phyloP scores from a whole-genome alignment of 2,329 filamentous ascomycete species.

The Xylaria sp. region DNA sequence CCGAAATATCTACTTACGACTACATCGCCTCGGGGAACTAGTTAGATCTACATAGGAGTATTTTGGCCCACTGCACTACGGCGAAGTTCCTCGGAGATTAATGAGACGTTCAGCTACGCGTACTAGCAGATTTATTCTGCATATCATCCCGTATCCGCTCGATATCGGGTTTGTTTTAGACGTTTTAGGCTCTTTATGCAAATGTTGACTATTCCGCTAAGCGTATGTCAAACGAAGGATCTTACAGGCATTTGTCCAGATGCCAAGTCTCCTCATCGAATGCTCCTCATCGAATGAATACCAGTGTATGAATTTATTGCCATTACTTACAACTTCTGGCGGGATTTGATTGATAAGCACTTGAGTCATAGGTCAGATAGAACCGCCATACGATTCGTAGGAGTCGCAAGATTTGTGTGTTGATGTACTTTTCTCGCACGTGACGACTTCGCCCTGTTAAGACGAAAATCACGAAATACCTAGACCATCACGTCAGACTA shows the following conservation, averaged over 20 bases:
- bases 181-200: constrained; percentile 4
- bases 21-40: background rate
- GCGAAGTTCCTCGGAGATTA: constrained; percentile 17
- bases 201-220: background rate
- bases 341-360: background rate
- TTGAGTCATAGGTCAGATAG: background rate
- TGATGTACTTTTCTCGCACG: background rate
- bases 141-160: background rate
- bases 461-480: background rate
- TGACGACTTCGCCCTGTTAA: background rate
- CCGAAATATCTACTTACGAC: background rate
- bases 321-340: background rate
- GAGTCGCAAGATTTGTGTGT: background rate
- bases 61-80: background rate
- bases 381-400: background rate
- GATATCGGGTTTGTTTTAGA: background rate
- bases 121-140: constrained; percentile 7
- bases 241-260: background rate
- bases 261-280: too few species aligned
- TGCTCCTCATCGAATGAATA: background rate
- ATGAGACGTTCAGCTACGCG: constrained; percentile 8
- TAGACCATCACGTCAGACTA: constrained; percentile 22
- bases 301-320: background rate
- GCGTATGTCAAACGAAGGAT: background rate
- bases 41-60: background rate